Conservation (phyloP, 208 protist species). For the Leishmania major region DNA sequence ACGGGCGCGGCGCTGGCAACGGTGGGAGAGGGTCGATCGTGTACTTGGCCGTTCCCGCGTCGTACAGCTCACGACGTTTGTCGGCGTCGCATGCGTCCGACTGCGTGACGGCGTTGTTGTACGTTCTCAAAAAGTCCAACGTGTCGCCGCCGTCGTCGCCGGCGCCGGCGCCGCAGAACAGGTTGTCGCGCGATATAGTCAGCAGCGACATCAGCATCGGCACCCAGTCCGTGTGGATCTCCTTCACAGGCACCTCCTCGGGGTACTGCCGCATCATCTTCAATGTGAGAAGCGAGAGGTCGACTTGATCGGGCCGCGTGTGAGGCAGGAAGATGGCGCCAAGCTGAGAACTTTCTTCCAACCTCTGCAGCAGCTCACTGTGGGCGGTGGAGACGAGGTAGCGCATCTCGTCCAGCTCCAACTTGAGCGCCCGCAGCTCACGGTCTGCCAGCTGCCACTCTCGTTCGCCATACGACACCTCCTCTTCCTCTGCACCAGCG, state of each 20-base stretch:
- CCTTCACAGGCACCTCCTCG: slow-evolving; percentile 65
- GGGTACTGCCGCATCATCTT: slow-evolving; percentile 73
- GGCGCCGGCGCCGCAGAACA: slow-evolving; percentile 34
- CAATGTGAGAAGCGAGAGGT: slow-evolving; percentile 45
- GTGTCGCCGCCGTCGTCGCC: slow-evolving; percentile 1
- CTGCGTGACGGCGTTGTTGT: slow-evolving; percentile 25
- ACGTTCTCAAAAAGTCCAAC: slow-evolving; percentile 12
- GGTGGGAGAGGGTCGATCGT: slow-evolving; percentile 34
- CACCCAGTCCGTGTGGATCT: slow-evolving; percentile 66
- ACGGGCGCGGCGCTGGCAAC: slow-evolving; percentile 26
- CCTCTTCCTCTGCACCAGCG: neutral
- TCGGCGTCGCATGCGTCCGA: slow-evolving; percentile 38
- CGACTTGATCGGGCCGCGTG: slow-evolving; percentile 56
- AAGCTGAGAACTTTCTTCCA: slow-evolving; percentile 47
- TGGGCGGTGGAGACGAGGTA: slow-evolving; percentile 48
- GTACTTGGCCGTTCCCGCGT: slow-evolving; percentile 31
- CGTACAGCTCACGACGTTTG: slow-evolving; percentile 28
- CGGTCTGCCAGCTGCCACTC: slow-evolving; percentile 56
- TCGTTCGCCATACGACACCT: slow-evolving; percentile 3
- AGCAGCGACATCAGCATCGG: slow-evolving; percentile 48
- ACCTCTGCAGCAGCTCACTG: slow-evolving; percentile 40
- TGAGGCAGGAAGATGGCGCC: slow-evolving; percentile 59
- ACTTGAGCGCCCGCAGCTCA: slow-evolving; percentile 44
- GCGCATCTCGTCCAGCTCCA: slow-evolving; percentile 63
- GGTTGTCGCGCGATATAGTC: slow-evolving; percentile 37